Percentiles rank a stretch among this genome's conserved stretches.
Evolutionary conservation across 345 rosid species (phyloP).

Genomic region (Salix dunnii): DNA sequence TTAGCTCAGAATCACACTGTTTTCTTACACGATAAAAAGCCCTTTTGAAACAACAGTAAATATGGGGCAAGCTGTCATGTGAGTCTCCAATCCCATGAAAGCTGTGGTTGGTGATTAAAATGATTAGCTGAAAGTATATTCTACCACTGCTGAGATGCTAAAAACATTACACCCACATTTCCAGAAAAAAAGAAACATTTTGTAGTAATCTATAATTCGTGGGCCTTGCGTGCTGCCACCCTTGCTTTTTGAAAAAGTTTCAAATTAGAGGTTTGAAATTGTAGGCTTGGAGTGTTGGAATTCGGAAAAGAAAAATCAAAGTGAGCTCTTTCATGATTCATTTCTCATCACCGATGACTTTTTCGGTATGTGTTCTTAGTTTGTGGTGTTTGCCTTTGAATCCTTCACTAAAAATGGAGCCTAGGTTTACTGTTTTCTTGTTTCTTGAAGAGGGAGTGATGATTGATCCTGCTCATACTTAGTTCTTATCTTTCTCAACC

Average conservation of each 20-base stretch:
- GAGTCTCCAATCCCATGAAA: slow-evolving; percentile 38
- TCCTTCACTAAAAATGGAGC: slow-evolving; percentile 34
- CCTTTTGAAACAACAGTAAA: too few relatives aligned
- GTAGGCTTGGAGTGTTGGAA: slow-evolving; percentile 43
- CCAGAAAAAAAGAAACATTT: slow-evolving; percentile 25
- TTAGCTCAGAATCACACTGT: too few relatives aligned
- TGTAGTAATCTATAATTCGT: slow-evolving; percentile 10
- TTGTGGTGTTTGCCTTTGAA: slow-evolving; percentile 21
- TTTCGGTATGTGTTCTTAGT: background rate
- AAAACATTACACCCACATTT: slow-evolving; percentile 23
- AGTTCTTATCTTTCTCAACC: background rate
- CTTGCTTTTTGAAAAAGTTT: slow-evolving; percentile 40
- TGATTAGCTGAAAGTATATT: slow-evolving; percentile 43
- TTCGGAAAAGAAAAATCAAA: slow-evolving; percentile 40
- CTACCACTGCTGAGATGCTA: slow-evolving; percentile 1
- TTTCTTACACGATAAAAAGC: too few relatives aligned
- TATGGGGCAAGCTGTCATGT: slow-evolving; percentile 26
- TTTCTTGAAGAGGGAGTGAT: background rate
- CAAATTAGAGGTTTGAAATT: slow-evolving; percentile 43
- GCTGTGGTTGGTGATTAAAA: slow-evolving; percentile 31
- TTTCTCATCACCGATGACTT: slow-evolving; percentile 33
- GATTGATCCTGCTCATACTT: background rate
- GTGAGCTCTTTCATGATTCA: slow-evolving; percentile 37
- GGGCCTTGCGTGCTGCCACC: slow-evolving; percentile 21
- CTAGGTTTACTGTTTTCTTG: background rate